Evolutionary conservation across 805 yeast genomes (phyloP).

Genomic region (Kazachstania viticola): DNA sequence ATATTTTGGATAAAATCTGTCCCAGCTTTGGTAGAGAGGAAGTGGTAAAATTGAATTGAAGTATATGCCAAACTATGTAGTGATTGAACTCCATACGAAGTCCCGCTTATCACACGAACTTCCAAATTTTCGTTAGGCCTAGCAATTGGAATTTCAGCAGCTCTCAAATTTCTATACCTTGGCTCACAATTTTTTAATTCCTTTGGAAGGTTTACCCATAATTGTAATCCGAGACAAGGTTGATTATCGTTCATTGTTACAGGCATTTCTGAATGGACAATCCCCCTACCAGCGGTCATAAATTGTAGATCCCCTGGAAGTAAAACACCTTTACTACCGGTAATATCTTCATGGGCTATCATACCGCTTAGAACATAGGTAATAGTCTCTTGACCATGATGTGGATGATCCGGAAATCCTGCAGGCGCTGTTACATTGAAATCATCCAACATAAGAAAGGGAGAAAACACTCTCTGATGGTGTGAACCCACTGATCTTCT

Average conservation of each 20-base stretch:
- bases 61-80: slow-evolving; percentile 66
- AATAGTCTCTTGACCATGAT: slow-evolving; percentile 68
- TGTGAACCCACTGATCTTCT: slow-evolving; percentile 66
- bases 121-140: slow-evolving; percentile 54
- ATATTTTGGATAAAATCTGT: slow-evolving; percentile 42
- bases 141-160: slow-evolving; percentile 58
- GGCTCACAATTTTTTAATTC: slow-evolving; percentile 51
- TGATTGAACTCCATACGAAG: slow-evolving; percentile 61
- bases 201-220: slow-evolving; percentile 76
- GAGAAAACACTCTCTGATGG: slow-evolving; percentile 63
- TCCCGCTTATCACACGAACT: slow-evolving; percentile 56
- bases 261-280: slow-evolving; percentile 81
- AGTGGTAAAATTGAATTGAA: slow-evolving; percentile 64
- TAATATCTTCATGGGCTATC: slow-evolving; percentile 74
- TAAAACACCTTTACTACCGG: slow-evolving; percentile 67
- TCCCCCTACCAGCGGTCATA: slow-evolving; percentile 86
- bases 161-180: slow-evolving; percentile 63
- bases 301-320: slow-evolving; percentile 77
- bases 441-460: slow-evolving; percentile 74
- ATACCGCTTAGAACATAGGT: slow-evolving; percentile 53
- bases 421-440: slow-evolving; percentile 49
- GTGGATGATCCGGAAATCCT: slow-evolving; percentile 79
- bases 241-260: slow-evolving; percentile 37
- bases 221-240: slow-evolving; percentile 57
- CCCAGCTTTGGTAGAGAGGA: slow-evolving; percentile 52